Conservation (phyloP, 2,329 filamentous ascomycete genomes). For the Diaporthe amygdali region DNA sequence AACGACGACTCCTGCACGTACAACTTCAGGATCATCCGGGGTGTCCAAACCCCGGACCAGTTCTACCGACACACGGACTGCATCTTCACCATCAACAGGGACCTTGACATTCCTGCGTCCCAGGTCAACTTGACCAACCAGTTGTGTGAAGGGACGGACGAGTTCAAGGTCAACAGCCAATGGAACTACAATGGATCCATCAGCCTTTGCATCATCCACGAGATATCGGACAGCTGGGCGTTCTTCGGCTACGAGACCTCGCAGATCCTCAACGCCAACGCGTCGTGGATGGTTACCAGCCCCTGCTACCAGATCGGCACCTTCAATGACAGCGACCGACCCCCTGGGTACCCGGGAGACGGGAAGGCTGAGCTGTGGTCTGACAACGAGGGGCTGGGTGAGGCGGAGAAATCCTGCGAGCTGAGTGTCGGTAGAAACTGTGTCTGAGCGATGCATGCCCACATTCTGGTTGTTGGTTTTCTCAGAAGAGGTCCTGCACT, state of each 20-base stretch:
- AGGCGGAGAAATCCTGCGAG: too few species aligned
- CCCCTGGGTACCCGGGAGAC: background rate
- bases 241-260: constrained; percentile 30
- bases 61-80: background rate
- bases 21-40: background rate
- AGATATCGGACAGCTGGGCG: constrained; percentile 18
- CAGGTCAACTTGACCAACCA: background rate
- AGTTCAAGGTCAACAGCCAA: constrained; percentile 28
- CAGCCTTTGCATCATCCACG: constrained; percentile 30
- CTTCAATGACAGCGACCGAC: background rate
- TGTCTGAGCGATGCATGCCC: too few species aligned
- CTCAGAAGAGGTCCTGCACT: too few species aligned
- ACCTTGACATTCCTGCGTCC: background rate
- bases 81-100: background rate
- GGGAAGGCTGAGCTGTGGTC: too few species aligned
- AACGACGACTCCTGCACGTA: background rate
- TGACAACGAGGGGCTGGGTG: too few species aligned
- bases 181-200: constrained; percentile 29
- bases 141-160: background rate
- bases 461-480: too few species aligned
- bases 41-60: background rate
- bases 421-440: too few species aligned
- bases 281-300: background rate
- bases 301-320: background rate
- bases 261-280: constrained; percentile 16